Base-by-base conservation (phyloP, 2,329 filamentous ascomycete species). In the Pseudogymnoascus destructans region DNA sequence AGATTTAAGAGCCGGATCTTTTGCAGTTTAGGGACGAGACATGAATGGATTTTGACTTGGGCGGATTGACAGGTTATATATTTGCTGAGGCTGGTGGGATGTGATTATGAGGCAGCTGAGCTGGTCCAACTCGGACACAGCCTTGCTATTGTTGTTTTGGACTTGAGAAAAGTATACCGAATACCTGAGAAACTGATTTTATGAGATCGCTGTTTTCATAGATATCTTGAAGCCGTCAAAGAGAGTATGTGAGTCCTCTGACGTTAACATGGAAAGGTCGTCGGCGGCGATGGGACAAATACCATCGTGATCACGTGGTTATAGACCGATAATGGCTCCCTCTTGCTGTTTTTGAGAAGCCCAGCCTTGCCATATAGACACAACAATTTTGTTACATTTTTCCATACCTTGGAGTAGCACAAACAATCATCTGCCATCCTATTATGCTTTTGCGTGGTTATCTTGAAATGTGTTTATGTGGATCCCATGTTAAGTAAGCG, bases 21-120 rank as follows among this genome's bases (percentile, higher is more conserved):
- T 49, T 49, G 42, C 42, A 49, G 42, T 49, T 49, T 49, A 27
- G 23, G 23, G 42, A 49, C 23, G 42, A 49, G 42, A 49, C 42
- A 52, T 52, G 42, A 52, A 30, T 27, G 42, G 42, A 52, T 17
- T 17, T 30, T 52, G 25, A 9, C 23, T 30, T 52, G 25, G 25
- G n/a, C 13, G 7, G 23, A 52, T 52, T 52, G 25, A 30, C 25
- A 52, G 42, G 42, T 52, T 30, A 52, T 27, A 52, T 30, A 52
- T 52, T 52, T 52, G 42, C 42, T 52, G n/a, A 52, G 19, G 42
- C 23, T 52, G 42, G 17, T 52, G 42, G n/a, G 25, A 52, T 17
- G 42, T 17, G 42, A 52, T 30, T 23, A 30, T n/a, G n/a, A 52
- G 23, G 13, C 42, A 52, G 25, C 42, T 52, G 42, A 17, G 19